Evolutionary conservation across 768 basidiomycete genomes (phyloP), one percentile per base, ranked within the genome.

Genomic region (Russula virescens): DNA sequence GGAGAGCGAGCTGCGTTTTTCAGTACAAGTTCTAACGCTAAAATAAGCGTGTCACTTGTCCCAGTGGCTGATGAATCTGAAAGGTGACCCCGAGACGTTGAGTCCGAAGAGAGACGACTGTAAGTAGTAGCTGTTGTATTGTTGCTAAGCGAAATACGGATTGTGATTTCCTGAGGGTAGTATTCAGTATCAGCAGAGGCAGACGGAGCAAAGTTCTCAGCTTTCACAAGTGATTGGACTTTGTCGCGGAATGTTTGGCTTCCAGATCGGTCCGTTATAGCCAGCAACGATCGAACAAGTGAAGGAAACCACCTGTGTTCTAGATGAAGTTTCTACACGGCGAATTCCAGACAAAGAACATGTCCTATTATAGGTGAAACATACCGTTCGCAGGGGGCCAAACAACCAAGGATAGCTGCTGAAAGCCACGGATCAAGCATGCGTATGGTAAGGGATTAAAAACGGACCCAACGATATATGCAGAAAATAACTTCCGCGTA

Each of bases 331-430:
- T 66, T 66, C 61, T 64, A 46, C 14, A 16, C 42, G 28, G 38
- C 38, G 31, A 31, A 45, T 31, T 66, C 62, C 19, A 48, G 61
- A 42, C 56, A 23, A 21, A 6, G 42, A 55, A 45, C 25, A 25
- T 47, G 13, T 35, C 40, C 25, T 46, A 54, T 42, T 60, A 55
- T 61, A 48, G 51, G 51, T 53, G 62, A 51, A 56, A 64, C 72
- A 58, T 75, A 86, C 89, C 76, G 79, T 79, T 69, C 79, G 77
- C 83, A 84, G 85, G 28, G 77, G 72, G 2, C 90, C 90, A 71
- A 91, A 92, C 60, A 91, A 81, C 43, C 89, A 76, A 23, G 90
- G 90, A 74, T 91, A 90, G 3, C 84, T 83, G 68, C 90, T 91
- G 67, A 40, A 35, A 46, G 51, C 48, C 58, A 47, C 40, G 58